phyloP scores from a whole-genome alignment of 768 basidiomycete genomes.

The Mycena maculata region DNA sequence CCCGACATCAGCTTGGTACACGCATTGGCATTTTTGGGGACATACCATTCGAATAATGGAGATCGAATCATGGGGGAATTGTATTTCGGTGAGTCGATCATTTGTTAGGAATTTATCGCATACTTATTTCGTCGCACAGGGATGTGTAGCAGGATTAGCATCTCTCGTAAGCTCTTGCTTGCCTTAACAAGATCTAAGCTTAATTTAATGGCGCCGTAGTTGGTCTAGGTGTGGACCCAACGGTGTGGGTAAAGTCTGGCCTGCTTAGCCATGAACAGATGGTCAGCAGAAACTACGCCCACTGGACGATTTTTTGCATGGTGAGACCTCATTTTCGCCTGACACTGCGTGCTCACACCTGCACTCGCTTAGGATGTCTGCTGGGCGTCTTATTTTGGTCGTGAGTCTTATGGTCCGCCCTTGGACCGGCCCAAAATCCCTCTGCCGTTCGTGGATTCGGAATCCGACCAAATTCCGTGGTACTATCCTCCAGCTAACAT shows the following conservation, averaged over 20 bases:
- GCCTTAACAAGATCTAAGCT: background rate
- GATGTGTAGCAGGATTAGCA: slow-evolving; percentile 23
- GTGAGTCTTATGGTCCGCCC: slow-evolving; percentile 49
- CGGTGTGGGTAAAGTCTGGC: slow-evolving; percentile 51
- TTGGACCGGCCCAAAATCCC: slow-evolving; percentile 39
- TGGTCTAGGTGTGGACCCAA: slow-evolving; percentile 53
- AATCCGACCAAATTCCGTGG: slow-evolving; percentile 48
- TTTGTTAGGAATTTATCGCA: background rate
- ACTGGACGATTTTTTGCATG: slow-evolving; percentile 53
- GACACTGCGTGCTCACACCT: background rate
- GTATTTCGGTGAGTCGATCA: slow-evolving; percentile 25
- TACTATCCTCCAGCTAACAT: slow-evolving; percentile 44
- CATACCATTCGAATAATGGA: slow-evolving; percentile 31
- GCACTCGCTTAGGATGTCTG: slow-evolving; percentile 50
- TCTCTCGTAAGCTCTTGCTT: slow-evolving; percentile 14
- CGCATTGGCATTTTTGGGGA: slow-evolving; percentile 34
- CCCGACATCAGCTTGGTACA: slow-evolving; percentile 38
- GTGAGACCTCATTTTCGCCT: background rate
- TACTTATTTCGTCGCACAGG: slow-evolving; percentile 1
- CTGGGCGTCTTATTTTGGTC: slow-evolving; percentile 58
- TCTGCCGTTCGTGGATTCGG: slow-evolving; percentile 48
- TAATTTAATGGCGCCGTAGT: slow-evolving; percentile 38
- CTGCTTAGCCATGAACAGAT: slow-evolving; percentile 49
- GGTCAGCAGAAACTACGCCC: slow-evolving; percentile 54
- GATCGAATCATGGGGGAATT: slow-evolving; percentile 33